These are phyloP conservation scores for Exophiala phaeomuriformis DNA, from an alignment of 2,329 filamentous ascomycete species.

Conservation along the genomic window DNA sequence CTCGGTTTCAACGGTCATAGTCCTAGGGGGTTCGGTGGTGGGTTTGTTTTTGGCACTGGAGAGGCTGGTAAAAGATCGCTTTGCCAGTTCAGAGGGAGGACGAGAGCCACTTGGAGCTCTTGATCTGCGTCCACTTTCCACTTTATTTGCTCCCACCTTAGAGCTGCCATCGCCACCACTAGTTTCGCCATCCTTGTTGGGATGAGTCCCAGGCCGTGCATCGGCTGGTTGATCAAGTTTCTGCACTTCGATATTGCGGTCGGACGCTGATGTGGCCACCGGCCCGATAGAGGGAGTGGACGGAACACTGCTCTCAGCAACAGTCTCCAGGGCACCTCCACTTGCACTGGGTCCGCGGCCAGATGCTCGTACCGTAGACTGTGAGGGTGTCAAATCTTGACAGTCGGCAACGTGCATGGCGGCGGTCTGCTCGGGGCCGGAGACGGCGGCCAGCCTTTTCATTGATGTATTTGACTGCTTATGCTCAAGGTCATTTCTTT, in stretches of 20 bases:
- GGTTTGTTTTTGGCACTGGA: conserved; percentile 58
- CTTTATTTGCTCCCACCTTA: conserved; percentile 38
- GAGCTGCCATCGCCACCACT: conserved; percentile 35
- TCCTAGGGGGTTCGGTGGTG: conserved; percentile 67
- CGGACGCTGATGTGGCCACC: conserved; percentile 26
- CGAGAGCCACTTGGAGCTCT: conserved; percentile 33
- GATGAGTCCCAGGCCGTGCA: conserved; percentile 41
- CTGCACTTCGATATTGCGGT: conserved; percentile 34
- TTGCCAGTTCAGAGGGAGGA: conserved; percentile 50
- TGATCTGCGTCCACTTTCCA: conserved; percentile 33
- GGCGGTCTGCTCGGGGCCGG: conserved; percentile 18
- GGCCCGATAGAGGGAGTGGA: conserved; percentile 55
- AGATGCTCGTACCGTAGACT: conserved; percentile 47
- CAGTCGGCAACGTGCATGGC: conserved; percentile 18
- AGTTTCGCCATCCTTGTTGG: conserved; percentile 37
- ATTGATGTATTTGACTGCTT: conserved; percentile 45
- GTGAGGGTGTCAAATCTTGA: conserved; percentile 35
- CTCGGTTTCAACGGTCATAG: conserved; percentile 97
- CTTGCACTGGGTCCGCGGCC: conserved; percentile 54
- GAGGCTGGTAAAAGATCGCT: conserved; percentile 63
- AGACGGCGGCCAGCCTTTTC: conserved; percentile 36
- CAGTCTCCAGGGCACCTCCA: conserved; percentile 69
- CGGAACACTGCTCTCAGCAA: conserved; percentile 78
- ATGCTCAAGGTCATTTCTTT: conserved; percentile 42
- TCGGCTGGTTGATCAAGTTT: conserved; percentile 39